These are phyloP conservation scores for Fusarium cicatricum DNA, from an alignment of 2,329 filamentous ascomycete genomes.

Conservation along the genomic window DNA sequence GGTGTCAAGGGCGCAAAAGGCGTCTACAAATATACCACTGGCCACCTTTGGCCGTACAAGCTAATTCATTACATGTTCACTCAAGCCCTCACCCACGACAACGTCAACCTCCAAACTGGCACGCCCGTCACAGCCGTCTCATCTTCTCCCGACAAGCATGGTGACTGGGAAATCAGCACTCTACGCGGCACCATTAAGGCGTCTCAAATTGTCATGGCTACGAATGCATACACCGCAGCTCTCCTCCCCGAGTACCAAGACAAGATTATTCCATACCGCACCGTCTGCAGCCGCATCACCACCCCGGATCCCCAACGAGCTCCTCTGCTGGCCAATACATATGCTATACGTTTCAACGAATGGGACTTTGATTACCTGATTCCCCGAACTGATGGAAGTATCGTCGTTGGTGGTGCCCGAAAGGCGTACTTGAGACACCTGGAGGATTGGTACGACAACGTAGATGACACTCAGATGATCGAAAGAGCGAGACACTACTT, in stretches of 20 bases:
- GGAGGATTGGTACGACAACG: slow-evolving; percentile 57
- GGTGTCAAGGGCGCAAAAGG: slow-evolving; percentile 49
- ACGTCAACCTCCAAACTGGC: slow-evolving; percentile 43
- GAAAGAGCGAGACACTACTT: slow-evolving; percentile 54
- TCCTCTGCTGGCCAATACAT: slow-evolving; percentile 39
- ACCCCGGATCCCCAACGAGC: slow-evolving; percentile 28
- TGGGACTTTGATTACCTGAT: slow-evolving; percentile 52
- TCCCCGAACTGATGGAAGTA: slow-evolving; percentile 53
- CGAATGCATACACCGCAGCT: slow-evolving; percentile 72
- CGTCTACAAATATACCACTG: slow-evolving; percentile 44
- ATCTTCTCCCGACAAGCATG: slow-evolving; percentile 5
- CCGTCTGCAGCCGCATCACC: slow-evolving; percentile 37
- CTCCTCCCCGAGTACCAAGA: slow-evolving; percentile 66
- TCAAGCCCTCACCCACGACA: slow-evolving; percentile 22
- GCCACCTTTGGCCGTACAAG: slow-evolving; percentile 46
- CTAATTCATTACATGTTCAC: slow-evolving; percentile 40
- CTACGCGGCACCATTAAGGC: slow-evolving; percentile 58
- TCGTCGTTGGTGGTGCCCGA: slow-evolving; percentile 43
- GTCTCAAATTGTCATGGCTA: slow-evolving; percentile 68
- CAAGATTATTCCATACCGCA: slow-evolving; percentile 63
- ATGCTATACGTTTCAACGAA: slow-evolving; percentile 46
- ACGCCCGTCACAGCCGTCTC: slow-evolving; percentile 37
- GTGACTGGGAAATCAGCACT: slow-evolving; percentile 19
- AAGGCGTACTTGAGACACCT: slow-evolving; percentile 44
- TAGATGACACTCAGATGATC: slow-evolving; percentile 57